phyloP scores from a whole-genome alignment of 2,329 filamentous ascomycete species.

The Akanthomyces muscarius region DNA sequence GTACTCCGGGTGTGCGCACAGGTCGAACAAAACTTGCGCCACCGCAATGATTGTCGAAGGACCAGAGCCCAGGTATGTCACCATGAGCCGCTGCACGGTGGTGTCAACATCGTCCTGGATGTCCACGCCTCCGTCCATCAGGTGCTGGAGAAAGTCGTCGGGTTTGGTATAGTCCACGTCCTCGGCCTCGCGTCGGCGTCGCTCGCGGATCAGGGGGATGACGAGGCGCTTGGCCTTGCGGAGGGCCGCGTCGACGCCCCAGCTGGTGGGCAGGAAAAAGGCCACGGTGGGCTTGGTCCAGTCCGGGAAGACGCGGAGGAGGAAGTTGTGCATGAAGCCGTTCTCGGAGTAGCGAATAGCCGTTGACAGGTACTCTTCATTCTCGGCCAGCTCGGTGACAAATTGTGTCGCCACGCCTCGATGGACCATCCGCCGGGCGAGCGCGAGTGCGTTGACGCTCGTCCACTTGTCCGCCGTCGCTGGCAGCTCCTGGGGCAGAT shows the following conservation, averaged over 20 bases:
- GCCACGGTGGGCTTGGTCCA: constrained; percentile 3
- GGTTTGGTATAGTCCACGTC: background rate
- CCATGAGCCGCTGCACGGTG: constrained; percentile 11
- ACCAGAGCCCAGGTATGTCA: constrained; percentile 6
- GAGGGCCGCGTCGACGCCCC: constrained; percentile 7
- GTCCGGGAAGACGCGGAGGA: constrained; percentile 11
- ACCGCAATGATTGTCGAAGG: background rate
- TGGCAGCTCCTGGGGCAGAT: background rate
- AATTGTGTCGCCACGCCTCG: constrained; percentile 3
- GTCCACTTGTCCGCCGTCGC: background rate
- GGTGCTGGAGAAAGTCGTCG: constrained; percentile 6
- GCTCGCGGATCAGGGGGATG: constrained; percentile 4
- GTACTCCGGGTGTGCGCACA: constrained; percentile 37
- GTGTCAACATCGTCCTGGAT: background rate
- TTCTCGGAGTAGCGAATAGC: constrained; percentile 4
- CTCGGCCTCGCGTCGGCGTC: constrained; percentile 4
- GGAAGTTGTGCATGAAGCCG: constrained; percentile 7
- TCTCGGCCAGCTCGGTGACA: constrained; percentile 5
- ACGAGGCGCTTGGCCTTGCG: background rate
- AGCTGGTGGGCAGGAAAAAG: background rate
- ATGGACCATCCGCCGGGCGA: background rate
- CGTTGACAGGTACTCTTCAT: background rate
- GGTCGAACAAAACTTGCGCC: constrained; percentile 35
- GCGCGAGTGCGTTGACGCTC: background rate
- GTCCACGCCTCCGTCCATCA: constrained; percentile 9